phyloP scores from a whole-genome alignment of 257 asterid species.

The Solanum ahanhuiri region DNA sequence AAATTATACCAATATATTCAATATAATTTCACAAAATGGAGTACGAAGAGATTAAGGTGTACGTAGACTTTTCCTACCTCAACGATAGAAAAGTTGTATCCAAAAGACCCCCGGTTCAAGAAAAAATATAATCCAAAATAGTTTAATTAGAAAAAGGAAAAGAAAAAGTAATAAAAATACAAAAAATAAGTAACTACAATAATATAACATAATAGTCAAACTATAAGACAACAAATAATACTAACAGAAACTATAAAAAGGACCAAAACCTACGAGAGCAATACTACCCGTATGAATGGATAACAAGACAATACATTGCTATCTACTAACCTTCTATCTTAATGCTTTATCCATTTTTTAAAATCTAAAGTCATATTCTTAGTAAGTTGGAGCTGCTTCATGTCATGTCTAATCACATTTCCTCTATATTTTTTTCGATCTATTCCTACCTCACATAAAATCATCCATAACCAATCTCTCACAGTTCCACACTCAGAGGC shows the following conservation, averaged over 20 bases:
- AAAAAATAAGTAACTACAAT: too few species aligned
- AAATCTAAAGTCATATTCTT: background rate
- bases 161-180: too few species aligned
- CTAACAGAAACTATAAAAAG: too few species aligned
- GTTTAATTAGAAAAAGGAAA: too few species aligned
- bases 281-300: background rate
- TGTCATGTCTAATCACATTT: background rate
- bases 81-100: background rate
- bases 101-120: rapidly evolving
- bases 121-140: too few species aligned
- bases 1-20: too few species aligned
- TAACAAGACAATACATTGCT: background rate
- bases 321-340: background rate
- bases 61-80: rapidly evolving
- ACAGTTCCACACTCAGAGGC: too few species aligned
- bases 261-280: background rate
- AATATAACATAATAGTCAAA: background rate
- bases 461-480: background rate
- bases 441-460: background rate
- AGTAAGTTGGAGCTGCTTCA: background rate
- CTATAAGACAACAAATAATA: too few species aligned
- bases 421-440: too few species aligned
- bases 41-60: background rate
- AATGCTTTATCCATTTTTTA: too few species aligned
- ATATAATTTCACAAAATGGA: too few species aligned